These are phyloP conservation scores for Sphaerobolus stellatus DNA, from an alignment of 1,284 basidiomycete species.

Conservation along the genomic window DNA sequence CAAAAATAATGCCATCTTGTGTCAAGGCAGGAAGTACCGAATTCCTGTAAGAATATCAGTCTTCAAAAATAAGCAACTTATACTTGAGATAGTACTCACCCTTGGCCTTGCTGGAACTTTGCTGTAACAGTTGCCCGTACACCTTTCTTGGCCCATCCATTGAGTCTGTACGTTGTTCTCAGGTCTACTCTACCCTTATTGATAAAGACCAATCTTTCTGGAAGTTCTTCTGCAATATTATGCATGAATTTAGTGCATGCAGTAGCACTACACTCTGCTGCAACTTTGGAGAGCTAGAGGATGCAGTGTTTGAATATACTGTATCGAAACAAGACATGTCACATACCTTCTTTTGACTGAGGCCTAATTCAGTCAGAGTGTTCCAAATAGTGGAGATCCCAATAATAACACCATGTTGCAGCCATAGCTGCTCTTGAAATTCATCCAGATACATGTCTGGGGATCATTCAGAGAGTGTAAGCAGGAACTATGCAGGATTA, in stretches of 20 bases:
- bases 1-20: not conserved
- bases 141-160: slow-evolving; percentile 12
- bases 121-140: not conserved
- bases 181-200: slow-evolving; percentile 34
- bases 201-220: slow-evolving; percentile 26
- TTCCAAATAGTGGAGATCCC: slow-evolving; percentile 5
- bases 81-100: not conserved
- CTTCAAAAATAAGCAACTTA: not conserved
- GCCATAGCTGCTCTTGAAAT: not conserved
- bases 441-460: not conserved
- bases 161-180: slow-evolving; percentile 27
- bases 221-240: slow-evolving; percentile 16
- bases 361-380: slow-evolving; percentile 21
- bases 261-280: slow-evolving; percentile 17
- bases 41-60: not conserved
- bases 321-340: not conserved
- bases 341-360: slow-evolving; percentile 23
- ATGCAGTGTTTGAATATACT: not conserved
- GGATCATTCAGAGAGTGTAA: not conserved
- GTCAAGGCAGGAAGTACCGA: not conserved
- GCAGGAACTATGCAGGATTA: not conserved
- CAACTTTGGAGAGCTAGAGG: not conserved
- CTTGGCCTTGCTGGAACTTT: not conserved
- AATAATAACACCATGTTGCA: not conserved
- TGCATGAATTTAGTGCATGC: slow-evolving; percentile 18